Conservation (phyloP, 2,329 filamentous ascomycete species). For the Pestalotiopsis sp. region DNA sequence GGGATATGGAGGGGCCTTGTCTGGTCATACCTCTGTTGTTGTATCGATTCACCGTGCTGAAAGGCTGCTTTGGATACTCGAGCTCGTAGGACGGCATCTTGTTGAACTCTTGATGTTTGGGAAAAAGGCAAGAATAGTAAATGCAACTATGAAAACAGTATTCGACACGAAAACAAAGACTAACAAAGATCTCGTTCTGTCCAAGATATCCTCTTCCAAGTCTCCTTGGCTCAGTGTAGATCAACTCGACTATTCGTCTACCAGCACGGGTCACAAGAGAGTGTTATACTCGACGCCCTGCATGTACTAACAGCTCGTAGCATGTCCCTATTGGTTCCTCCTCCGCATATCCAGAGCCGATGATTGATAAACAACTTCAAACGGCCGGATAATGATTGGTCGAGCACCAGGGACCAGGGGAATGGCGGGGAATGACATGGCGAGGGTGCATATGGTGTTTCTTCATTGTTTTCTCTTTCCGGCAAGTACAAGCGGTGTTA, state of each 20-base stretch:
- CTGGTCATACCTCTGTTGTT: constrained; percentile 58
- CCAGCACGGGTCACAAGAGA: background rate
- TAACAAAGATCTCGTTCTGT: background rate
- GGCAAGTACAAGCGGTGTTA: constrained; percentile 5
- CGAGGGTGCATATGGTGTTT: background rate
- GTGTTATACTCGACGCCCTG: background rate
- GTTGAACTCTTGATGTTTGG: background rate
- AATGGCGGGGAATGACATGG: background rate
- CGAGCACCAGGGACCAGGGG: background rate
- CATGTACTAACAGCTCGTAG: background rate
- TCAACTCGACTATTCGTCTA: background rate
- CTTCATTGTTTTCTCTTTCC: background rate
- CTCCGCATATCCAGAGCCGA: background rate
- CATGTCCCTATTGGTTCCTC: background rate
- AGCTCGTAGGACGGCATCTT: constrained; percentile 47
- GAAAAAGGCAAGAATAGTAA: background rate
- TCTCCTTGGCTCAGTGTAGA: background rate
- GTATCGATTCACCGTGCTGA: constrained; percentile 70
- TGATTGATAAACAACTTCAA: constrained; percentile 4
- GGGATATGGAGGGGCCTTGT: background rate
- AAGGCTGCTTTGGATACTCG: constrained; percentile 64
- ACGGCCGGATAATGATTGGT: background rate
- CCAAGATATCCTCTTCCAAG: background rate
- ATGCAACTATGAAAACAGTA: background rate
- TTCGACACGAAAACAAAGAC: background rate